Conservation (phyloP, 1,284 basidiomycete genomes). For the Afroboletus lepidellus region DNA sequence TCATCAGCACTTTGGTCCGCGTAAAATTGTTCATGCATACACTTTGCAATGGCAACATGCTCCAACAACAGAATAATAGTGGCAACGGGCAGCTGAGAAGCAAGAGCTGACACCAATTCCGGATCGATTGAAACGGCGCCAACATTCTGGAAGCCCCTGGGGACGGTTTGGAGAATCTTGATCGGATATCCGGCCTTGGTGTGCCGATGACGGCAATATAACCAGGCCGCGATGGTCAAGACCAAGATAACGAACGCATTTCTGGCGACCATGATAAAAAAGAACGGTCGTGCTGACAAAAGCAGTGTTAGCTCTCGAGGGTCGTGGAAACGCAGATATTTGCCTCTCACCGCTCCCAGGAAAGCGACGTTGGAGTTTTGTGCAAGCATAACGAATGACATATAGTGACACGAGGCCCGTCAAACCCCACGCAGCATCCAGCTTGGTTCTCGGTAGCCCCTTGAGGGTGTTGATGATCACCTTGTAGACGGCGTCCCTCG, state of each 20-base stretch:
- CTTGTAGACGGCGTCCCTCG: constrained; percentile 79
- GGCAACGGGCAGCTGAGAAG: constrained; percentile 82
- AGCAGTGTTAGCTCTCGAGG: not conserved
- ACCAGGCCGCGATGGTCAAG: constrained; percentile 82
- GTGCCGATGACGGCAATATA: constrained; percentile 70
- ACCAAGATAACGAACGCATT: constrained; percentile 87
- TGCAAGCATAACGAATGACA: constrained; percentile 68
- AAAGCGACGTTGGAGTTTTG: constrained; percentile 58
- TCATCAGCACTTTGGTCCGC: constrained; percentile 10
- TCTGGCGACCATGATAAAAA: constrained; percentile 83
- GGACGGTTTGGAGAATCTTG: constrained; percentile 82
- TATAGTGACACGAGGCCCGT: constrained; percentile 77
- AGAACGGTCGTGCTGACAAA: constrained; percentile 64
- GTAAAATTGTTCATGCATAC: constrained; percentile 36
- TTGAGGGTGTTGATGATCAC: constrained; percentile 94
- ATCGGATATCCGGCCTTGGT: constrained; percentile 73
- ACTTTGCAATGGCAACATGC: constrained; percentile 95
- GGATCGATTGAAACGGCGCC: constrained; percentile 67
- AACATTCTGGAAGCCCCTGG: constrained; percentile 80
- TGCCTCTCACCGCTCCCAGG: constrained; percentile 57
- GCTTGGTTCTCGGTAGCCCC: constrained; percentile 64
- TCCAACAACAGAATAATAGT: constrained; percentile 95
- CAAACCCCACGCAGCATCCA: constrained; percentile 91
- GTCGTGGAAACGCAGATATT: not conserved
- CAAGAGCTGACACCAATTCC: constrained; percentile 68